Percentiles rank a stretch among this genome's conserved stretches.
Conservation (phyloP, 139 green algal species). For the Pseudopediastrum boryanum region DNA sequence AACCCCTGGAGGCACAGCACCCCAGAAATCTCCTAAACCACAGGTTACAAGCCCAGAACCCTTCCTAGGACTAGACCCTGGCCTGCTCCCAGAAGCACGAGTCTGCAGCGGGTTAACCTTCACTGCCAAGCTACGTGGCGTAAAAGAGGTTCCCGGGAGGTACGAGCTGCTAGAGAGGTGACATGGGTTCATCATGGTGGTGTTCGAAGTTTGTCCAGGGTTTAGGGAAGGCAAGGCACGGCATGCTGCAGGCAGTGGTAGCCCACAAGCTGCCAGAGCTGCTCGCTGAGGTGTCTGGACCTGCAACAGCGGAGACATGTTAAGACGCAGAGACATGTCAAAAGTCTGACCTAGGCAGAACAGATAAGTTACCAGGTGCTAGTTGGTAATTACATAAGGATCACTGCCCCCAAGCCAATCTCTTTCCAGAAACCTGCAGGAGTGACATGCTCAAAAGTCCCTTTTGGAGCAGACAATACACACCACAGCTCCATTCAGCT, state of each 20-base stretch:
- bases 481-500: not conserved
- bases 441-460: not conserved
- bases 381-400: too few relatives aligned
- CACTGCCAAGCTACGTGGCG: not conserved
- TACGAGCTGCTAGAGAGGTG: not conserved
- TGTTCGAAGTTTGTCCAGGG: not conserved
- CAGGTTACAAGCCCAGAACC: not conserved
- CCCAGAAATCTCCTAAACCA: not conserved
- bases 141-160: not conserved
- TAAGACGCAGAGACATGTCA: not conserved
- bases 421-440: not conserved
- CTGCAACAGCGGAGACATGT: not conserved
- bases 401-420: too few relatives aligned
- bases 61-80: too few relatives aligned
- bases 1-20: not conserved
- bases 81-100: too few relatives aligned
- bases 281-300: conserved; percentile 5
- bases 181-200: not conserved
- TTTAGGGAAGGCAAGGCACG: not conserved
- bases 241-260: conserved; percentile 8
- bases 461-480: not conserved
- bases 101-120: too few relatives aligned
- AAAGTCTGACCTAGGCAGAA: not conserved
- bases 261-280: conserved; percentile 12
- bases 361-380: not conserved